Evolutionary conservation across 495 filamentous ascomycete species (phyloP).

Genomic region (Talaromyces liani): DNA sequence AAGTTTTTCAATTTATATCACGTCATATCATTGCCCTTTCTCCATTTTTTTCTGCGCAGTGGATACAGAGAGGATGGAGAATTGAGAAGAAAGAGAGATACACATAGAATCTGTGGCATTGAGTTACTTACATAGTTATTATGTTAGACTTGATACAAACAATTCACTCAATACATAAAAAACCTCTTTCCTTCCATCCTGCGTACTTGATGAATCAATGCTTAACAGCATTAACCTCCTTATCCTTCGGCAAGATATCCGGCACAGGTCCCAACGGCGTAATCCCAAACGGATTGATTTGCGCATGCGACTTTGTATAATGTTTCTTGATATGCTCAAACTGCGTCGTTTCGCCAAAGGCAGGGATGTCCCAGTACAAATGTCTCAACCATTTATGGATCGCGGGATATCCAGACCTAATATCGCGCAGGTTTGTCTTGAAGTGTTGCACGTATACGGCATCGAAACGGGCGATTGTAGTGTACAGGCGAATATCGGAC

Average conservation of each 20-base stretch:
- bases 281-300: constrained; percentile 58
- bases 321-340: constrained; percentile 69
- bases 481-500: constrained; percentile 74
- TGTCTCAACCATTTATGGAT: constrained; percentile 60
- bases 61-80: neutral
- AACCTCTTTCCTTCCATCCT: neutral
- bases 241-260: constrained; percentile 51
- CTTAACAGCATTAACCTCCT: constrained; percentile 51
- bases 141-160: neutral
- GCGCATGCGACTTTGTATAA: constrained; percentile 63
- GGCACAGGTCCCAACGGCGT: constrained; percentile 60
- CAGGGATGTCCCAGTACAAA: constrained; percentile 61
- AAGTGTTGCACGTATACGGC: constrained; percentile 89
- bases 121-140: neutral
- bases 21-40: neutral
- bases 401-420: constrained; percentile 65
- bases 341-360: constrained; percentile 55
- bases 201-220: neutral
- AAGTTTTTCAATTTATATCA: neutral
- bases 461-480: constrained; percentile 81
- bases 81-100: neutral
- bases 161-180: neutral
- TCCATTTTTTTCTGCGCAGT: neutral
- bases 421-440: constrained; percentile 83
- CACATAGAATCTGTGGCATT: constrained; percentile 1